These are phyloP conservation scores for Aureobasidium sp. DNA, from an alignment of 2,329 filamentous ascomycete genomes.

Conservation along the genomic window DNA sequence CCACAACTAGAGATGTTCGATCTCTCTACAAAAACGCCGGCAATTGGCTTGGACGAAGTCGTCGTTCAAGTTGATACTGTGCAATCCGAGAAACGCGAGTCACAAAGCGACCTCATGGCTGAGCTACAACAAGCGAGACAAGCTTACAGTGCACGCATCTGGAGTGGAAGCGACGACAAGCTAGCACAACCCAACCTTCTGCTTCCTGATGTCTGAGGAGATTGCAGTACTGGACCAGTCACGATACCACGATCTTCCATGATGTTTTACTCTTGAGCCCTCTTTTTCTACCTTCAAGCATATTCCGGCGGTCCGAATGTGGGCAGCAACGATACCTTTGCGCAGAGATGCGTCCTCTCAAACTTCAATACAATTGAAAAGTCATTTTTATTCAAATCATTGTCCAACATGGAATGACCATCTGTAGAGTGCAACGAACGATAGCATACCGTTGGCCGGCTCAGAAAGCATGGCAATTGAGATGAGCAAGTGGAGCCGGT, in stretches of 20 bases:
- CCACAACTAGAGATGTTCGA: not conserved
- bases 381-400: not conserved
- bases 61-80: not conserved
- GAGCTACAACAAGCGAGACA: not conserved
- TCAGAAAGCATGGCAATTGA: not conserved
- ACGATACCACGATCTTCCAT: not conserved
- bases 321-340: not conserved
- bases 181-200: not conserved
- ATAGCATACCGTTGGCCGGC: not conserved
- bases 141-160: slow-evolving; percentile 7
- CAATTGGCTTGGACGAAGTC: not conserved
- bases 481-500: not conserved
- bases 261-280: not conserved
- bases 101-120: not conserved
- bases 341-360: not conserved
- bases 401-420: not conserved
- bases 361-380: not conserved
- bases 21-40: not conserved
- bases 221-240: not conserved
- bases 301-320: not conserved
- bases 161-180: not conserved
- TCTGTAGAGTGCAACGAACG: not conserved
- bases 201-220: not conserved
- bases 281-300: not conserved
- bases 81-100: not conserved